These are phyloP conservation scores for Trypanosoma scelopori DNA, from an alignment of 208 protist genomes.

Conservation along the genomic window DNA sequence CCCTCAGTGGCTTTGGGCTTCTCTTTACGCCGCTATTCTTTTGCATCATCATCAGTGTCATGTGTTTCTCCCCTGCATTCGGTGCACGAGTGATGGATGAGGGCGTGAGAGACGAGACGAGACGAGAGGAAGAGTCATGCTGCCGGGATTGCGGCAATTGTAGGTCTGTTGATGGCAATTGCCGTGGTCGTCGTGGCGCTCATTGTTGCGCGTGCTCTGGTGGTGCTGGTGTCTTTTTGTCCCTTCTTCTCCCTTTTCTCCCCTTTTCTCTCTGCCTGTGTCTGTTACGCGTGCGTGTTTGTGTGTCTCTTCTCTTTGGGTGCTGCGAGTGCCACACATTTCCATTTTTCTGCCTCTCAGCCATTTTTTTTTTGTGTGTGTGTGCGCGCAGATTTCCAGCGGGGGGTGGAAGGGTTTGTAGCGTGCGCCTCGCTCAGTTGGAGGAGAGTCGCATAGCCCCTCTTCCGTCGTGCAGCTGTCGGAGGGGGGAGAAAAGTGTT, in stretches of 20 bases:
- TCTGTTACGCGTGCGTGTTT: too few species aligned
- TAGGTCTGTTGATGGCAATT: not conserved
- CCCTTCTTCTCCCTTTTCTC: slow-evolving; percentile 1
- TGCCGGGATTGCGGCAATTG: not conserved
- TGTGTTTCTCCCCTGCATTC: slow-evolving; percentile 17
- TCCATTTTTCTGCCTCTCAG: not conserved
- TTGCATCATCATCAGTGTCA: slow-evolving; percentile 12
- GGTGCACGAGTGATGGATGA: slow-evolving; percentile 14
- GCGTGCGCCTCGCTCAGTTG: too few species aligned
- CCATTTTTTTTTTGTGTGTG: not conserved
- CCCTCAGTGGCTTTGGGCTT: too few species aligned
- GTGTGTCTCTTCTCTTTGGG: slow-evolving; percentile 1
- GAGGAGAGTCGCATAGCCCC: too few species aligned
- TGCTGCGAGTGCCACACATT: not conserved
- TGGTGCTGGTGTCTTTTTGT: not conserved
- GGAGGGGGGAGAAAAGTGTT: too few species aligned
- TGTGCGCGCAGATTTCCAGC: too few species aligned
- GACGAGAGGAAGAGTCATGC: slow-evolving; percentile 1
- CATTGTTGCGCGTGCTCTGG: not conserved
- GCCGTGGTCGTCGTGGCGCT: not conserved
- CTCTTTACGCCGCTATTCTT: slow-evolving; percentile 5
- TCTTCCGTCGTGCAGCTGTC: too few species aligned
- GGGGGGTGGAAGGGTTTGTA: too few species aligned
- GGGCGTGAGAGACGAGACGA: not conserved
- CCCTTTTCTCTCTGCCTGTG: slow-evolving; percentile 4